These are phyloP conservation scores for Solanum okadae DNA, from an alignment of 257 asterid genomes.

Conservation along the genomic window DNA sequence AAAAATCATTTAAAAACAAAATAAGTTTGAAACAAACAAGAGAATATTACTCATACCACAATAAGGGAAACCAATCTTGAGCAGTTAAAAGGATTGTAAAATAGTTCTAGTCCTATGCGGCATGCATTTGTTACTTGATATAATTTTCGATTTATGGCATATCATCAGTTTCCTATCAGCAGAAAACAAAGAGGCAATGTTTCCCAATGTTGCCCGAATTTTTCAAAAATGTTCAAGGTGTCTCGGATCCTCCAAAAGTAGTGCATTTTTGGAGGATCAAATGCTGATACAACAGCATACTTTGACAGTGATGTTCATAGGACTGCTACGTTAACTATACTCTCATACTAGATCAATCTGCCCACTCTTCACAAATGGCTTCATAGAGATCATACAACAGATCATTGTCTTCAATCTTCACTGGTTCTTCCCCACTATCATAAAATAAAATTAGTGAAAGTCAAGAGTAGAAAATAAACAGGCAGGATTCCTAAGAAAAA, in stretches of 20 bases:
- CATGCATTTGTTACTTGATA: neutral
- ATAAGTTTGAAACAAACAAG: neutral
- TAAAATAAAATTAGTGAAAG: neutral
- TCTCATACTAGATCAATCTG: conserved; percentile 75
- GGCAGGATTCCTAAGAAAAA: neutral
- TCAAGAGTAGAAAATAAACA: conserved; percentile 4
- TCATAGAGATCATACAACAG: conserved; percentile 62
- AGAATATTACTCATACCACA: neutral
- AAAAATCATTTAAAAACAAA: neutral
- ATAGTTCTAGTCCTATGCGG: neutral
- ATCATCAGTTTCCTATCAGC: neutral
- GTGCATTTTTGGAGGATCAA: too few species aligned
- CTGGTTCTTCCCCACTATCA: conserved; percentile 63
- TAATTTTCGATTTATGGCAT: neutral
- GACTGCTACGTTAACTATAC: neutral
- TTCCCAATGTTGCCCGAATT: neutral
- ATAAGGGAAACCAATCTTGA: neutral
- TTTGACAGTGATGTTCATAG: too few species aligned
- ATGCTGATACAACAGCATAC: too few species aligned
- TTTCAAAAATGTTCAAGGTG: too few species aligned
- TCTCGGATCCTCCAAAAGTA: too few species aligned
- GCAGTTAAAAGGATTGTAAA: neutral
- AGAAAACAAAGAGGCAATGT: neutral
- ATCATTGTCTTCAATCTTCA: conserved; percentile 75
- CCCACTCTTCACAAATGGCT: conserved; percentile 72